Base-by-base conservation (phyloP, 2,329 filamentous ascomycete species). In the Penicillium corylophilum region DNA sequence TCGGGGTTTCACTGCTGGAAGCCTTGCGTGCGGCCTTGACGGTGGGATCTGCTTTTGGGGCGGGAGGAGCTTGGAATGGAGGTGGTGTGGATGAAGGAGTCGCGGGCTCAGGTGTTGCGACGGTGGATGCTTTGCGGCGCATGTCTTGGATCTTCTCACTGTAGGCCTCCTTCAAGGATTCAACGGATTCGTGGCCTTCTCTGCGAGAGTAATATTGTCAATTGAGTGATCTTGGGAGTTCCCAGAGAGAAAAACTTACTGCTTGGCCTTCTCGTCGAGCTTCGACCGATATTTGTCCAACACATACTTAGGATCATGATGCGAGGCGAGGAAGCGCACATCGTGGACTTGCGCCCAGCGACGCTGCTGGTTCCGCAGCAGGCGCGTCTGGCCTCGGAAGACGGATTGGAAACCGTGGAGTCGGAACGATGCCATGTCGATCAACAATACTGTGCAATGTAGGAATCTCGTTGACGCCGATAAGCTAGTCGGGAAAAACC, bases 301-400 rank as follows among this genome's bases (percentile, higher is more conserved):
- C 35, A 96, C 78, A 62, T 81, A 80, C 22, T 67, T 71, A 42
- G 86, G 80, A 51, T 83, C 77, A 51, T 83, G 83, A 55, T 91
- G 89, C 15, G 90, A 94, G 55, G 88, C 88, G 41, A 96, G 82
- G 78, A 93, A 95, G 59, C 92, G 90, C 43, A 95, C 86, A 72
- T 96, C 90, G 72, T 95, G 90, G 26, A 96, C 91, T 65, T 90
- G 90, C 2, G 93, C 93, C 88, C 90, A 95, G 69, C 92, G 85
- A 50, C 87, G 84, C 72, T 96, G 93, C 48, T 69, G 65, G 16
- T 44, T 40, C 2, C 66, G 65, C 44, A 66, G 57, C 7, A 72
- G 64, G 15, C 64, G 63, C 4, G 59, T 59, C 6, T 59, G 61
- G 15, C 56, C 60, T 29, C 67, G 65, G 10, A 73, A 49, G 28